A percentile compares a stretch with the other conserved stretches of the same genome.
These are phyloP conservation scores for Trypanosomatidae sp. DNA, from an alignment of 208 protist genomes.

Conservation along the genomic window DNA sequence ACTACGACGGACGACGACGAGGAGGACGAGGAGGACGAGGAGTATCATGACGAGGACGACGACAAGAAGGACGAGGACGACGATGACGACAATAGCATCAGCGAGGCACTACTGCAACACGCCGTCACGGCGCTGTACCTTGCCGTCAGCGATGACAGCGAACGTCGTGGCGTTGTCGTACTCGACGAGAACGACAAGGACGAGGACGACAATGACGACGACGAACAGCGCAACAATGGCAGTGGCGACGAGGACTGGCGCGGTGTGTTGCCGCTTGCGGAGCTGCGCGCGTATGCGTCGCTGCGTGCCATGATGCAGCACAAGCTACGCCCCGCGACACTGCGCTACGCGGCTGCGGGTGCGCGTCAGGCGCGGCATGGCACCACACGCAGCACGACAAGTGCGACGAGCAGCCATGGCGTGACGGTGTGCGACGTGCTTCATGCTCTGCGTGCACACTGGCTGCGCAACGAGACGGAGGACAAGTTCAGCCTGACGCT, in stretches of 20 bases:
- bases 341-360: too few relatives aligned
- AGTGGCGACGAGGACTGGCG: not conserved
- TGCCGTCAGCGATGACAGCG: conserved; percentile 24
- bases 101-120: conserved; percentile 25
- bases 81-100: conserved; percentile 6
- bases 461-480: conserved; percentile 8
- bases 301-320: conserved; percentile 12
- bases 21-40: conserved; percentile 3
- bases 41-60: too few relatives aligned
- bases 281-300: not conserved
- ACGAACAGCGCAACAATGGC: not conserved
- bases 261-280: not conserved
- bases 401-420: not conserved
- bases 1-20: not conserved
- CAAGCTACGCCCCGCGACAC: too few relatives aligned
- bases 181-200: not conserved
- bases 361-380: too few relatives aligned
- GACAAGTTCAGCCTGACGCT: conserved; percentile 30
- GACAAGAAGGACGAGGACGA: conserved; percentile 6
- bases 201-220: not conserved
- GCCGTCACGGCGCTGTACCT: conserved; percentile 51
- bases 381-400: too few relatives aligned
- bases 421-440: conserved; percentile 19
- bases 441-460: conserved; percentile 18
- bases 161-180: conserved; percentile 3